Conservation (phyloP, 2,329 filamentous ascomycete species). For the Sordariomycetes sp. region DNA sequence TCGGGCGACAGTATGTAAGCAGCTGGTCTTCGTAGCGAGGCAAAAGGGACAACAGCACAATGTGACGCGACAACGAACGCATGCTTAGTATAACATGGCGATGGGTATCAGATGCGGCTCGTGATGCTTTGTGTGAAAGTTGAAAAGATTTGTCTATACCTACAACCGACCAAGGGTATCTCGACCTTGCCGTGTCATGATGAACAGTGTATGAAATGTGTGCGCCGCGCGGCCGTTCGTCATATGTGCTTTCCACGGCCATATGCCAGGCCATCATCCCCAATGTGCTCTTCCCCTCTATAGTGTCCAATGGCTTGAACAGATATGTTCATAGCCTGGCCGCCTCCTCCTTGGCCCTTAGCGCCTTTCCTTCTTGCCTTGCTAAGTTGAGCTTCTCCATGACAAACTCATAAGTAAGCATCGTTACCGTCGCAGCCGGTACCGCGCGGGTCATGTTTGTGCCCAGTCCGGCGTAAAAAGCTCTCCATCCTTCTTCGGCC, state of each 20-base stretch:
- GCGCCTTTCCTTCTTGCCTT: constrained; percentile 2
- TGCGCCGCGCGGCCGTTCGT: not conserved
- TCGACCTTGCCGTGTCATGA: constrained; percentile 13
- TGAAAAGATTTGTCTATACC: constrained; percentile 22
- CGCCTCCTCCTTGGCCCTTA: constrained; percentile 13
- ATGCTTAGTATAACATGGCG: not conserved
- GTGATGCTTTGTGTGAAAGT: not conserved
- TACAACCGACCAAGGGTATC: constrained; percentile 26
- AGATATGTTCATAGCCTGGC: constrained; percentile 6
- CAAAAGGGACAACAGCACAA: too few relatives aligned
- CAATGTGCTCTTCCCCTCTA: constrained; percentile 1
- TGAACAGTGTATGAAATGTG: constrained; percentile 2
- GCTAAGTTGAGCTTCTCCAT: constrained; percentile 43
- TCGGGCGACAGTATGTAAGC: too few relatives aligned
- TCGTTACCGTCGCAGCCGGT: constrained; percentile 91
- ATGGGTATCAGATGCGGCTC: not conserved
- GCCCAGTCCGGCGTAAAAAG: constrained; percentile 94
- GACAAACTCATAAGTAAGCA: constrained; percentile 88
- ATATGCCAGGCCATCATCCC: too few relatives aligned
- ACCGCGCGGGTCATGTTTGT: constrained; percentile 97
- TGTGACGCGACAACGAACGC: too few relatives aligned
- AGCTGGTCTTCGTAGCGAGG: too few relatives aligned
- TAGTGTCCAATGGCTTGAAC: constrained; percentile 2
- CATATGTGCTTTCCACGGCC: constrained; percentile 7
- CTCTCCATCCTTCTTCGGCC: constrained; percentile 85